Percentiles rank a stretch among this genome's conserved stretches.
phyloP scores from a whole-genome alignment of 78 protist species.

The Chrysochromulina parva region DNA sequence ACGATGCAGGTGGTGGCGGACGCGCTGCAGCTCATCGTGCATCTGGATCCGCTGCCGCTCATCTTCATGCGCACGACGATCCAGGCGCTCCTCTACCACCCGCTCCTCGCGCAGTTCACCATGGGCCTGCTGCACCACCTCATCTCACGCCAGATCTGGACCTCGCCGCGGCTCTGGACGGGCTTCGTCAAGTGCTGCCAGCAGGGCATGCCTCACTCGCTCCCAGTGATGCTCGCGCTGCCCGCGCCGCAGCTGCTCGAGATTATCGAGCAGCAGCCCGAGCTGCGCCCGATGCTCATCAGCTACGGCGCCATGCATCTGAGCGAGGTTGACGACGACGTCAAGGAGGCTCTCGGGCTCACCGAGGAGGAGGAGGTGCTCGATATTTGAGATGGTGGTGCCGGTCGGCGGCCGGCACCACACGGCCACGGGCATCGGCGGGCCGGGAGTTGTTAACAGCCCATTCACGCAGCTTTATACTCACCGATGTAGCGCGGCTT shows the following conservation, averaged over 20 bases:
- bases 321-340: not conserved
- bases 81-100: not conserved
- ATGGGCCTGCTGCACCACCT: not conserved
- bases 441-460: too few relatives aligned
- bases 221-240: not conserved
- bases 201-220: slow-evolving; percentile 3
- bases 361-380: not conserved
- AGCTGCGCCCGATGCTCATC: not conserved
- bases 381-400: too few relatives aligned
- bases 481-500: too few relatives aligned
- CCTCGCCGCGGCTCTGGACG: not conserved
- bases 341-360: not conserved
- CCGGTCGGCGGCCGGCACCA: too few relatives aligned
- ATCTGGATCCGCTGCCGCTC: not conserved
- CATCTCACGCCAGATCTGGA: not conserved
- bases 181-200: not conserved
- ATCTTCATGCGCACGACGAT: not conserved
- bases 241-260: not conserved
- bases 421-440: too few relatives aligned
- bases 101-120: not conserved
- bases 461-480: too few relatives aligned
- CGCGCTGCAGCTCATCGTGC: not conserved
- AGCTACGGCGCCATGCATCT: not conserved
- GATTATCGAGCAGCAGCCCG: not conserved
- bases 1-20: not conserved